Conservation (phyloP, 768 basidiomycete species). For the Tylopilus balloui region DNA sequence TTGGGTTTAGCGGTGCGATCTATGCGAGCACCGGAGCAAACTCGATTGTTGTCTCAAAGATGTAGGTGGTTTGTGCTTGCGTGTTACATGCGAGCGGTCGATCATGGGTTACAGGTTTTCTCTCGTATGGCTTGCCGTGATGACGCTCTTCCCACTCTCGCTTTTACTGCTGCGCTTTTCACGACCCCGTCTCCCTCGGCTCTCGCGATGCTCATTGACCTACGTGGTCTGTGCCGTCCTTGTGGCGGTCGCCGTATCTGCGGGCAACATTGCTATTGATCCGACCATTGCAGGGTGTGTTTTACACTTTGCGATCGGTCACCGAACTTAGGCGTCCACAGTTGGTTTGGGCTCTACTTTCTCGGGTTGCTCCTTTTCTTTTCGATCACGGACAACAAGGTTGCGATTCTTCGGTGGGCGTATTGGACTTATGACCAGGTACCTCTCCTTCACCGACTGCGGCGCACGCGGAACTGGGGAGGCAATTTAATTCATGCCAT, state of each 20-base stretch:
- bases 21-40: conserved; percentile 57
- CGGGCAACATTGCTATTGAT: conserved; percentile 58
- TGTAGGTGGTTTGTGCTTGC: conserved; percentile 34
- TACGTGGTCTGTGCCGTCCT: conserved; percentile 40
- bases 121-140: conserved; percentile 61
- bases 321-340: conserved; percentile 19
- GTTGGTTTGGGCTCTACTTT: conserved; percentile 62
- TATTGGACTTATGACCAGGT: conserved; percentile 67
- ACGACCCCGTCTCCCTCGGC: conserved; percentile 51
- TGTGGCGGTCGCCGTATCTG: conserved; percentile 42
- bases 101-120: conserved; percentile 47
- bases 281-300: conserved; percentile 52
- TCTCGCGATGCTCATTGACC: conserved; percentile 36
- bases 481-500: conserved; percentile 41
- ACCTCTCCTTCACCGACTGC: conserved; percentile 41
- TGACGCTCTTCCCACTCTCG: conserved; percentile 60
- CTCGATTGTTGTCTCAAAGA: conserved; percentile 52
- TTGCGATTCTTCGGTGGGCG: conserved; percentile 45
- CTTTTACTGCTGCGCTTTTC: conserved; percentile 61
- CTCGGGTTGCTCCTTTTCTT: conserved; percentile 47
- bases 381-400: conserved; percentile 49
- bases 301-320: background rate
- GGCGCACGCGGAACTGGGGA: conserved; percentile 40
- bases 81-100: background rate
- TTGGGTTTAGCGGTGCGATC: conserved; percentile 44